Conservation (phyloP, 345 rosid genomes). For the Eucalyptus curtisii region DNA sequence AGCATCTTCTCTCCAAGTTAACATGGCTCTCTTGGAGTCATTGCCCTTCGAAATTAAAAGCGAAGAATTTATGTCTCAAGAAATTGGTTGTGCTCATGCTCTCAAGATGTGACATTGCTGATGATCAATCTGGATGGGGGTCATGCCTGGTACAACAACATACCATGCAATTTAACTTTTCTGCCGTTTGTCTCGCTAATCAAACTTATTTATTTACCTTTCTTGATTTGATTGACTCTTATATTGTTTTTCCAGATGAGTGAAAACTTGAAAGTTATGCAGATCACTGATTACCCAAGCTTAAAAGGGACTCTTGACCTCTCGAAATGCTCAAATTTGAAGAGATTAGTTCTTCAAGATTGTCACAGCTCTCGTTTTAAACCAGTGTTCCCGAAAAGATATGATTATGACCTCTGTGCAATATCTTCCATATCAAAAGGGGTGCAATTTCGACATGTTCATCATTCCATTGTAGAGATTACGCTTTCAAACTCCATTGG, state of each 20-base stretch:
- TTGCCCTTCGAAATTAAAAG: too few relatives aligned
- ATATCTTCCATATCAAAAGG: too few relatives aligned
- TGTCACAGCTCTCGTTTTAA: rapidly evolving
- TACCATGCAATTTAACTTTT: background rate
- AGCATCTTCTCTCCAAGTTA: too few relatives aligned
- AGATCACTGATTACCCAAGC: background rate
- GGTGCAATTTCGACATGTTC: too few relatives aligned
- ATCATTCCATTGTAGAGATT: too few relatives aligned
- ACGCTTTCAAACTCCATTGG: too few relatives aligned
- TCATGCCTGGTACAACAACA: background rate
- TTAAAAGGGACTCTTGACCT: background rate
- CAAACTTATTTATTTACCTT: background rate
- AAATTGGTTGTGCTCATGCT: too few relatives aligned
- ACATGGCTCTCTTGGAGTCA: too few relatives aligned
- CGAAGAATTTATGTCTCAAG: too few relatives aligned
- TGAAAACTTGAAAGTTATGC: background rate
- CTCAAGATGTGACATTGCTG: too few relatives aligned
- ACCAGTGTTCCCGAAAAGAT: rapidly evolving
- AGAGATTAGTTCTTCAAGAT: background rate
- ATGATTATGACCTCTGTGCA: rapidly evolving
- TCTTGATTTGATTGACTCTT: background rate
- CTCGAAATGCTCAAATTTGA: background rate
- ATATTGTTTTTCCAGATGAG: background rate
- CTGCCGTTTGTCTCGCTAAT: rapidly evolving
- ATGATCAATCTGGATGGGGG: rapidly evolving